phyloP scores from a whole-genome alignment of 306 rosid species.

The Trichosanthes cucumerina region DNA sequence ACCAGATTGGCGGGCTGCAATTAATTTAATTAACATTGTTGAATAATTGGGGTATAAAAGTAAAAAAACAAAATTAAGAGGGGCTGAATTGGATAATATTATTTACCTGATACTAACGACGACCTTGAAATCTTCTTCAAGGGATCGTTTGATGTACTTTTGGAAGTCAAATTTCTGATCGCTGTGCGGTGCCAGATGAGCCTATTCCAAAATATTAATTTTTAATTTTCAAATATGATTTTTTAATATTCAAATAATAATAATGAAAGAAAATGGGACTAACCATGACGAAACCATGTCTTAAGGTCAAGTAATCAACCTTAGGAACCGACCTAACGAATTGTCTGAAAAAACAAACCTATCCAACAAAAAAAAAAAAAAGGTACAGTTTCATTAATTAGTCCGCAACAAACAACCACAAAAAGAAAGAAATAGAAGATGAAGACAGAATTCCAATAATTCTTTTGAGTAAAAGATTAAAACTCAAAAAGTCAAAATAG shows the following conservation, averaged over 20 bases:
- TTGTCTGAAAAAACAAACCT: slow-evolving; percentile 76
- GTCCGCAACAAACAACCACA: neutral
- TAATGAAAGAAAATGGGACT: neutral
- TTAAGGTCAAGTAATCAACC: slow-evolving; percentile 83
- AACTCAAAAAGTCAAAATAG: too few species aligned
- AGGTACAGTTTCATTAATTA: neutral
- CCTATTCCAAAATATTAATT: slow-evolving; percentile 21
- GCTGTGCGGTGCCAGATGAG: slow-evolving; percentile 83
- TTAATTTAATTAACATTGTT: neutral
- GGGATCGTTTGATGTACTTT: slow-evolving; percentile 62
- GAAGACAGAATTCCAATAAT: too few species aligned
- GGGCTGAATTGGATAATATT: neutral
- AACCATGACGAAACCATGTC: slow-evolving; percentile 91
- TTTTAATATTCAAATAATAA: neutral
- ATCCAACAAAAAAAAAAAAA: neutral
- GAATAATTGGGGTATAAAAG: neutral
- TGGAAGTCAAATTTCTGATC: slow-evolving; percentile 63
- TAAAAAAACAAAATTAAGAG: neutral
- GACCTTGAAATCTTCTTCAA: slow-evolving; percentile 88
- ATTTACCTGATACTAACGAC: slow-evolving; percentile 79
- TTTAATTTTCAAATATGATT: neutral
- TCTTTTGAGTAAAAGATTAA: too few species aligned
- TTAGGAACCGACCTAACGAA: slow-evolving; percentile 84
- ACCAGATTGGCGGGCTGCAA: slow-evolving; percentile 74
- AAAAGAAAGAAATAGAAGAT: too few species aligned